Conservation (phyloP, 768 basidiomycete species). For the Amanita rimosa region DNA sequence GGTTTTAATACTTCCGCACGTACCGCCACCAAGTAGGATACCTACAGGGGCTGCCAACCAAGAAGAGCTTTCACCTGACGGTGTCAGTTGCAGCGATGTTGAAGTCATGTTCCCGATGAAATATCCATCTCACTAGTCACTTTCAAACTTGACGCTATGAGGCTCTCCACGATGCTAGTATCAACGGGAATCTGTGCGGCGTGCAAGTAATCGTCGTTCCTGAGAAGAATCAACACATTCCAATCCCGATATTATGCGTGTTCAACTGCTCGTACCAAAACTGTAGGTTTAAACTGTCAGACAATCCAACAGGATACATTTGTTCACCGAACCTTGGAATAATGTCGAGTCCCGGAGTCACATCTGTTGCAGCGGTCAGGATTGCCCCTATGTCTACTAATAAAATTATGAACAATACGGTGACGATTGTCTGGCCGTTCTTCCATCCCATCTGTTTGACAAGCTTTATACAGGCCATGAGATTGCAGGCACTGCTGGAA, state of each 20-base stretch:
- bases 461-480: constrained; percentile 83
- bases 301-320: background rate
- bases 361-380: constrained; percentile 35
- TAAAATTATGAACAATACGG: constrained; percentile 52
- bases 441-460: constrained; percentile 60
- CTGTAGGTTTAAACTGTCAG: constrained; percentile 13
- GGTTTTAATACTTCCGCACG: no score
- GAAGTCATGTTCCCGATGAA: background rate
- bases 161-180: constrained; percentile 27
- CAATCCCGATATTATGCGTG: background rate
- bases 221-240: constrained; percentile 8
- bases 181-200: constrained; percentile 34
- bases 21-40: no score
- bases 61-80: no score
- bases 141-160: constrained; percentile 20
- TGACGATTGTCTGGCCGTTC: constrained; percentile 66
- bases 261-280: constrained; percentile 35
- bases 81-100: no score
- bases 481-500: constrained; percentile 92
- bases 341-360: constrained; percentile 86
- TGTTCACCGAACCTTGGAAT: constrained; percentile 60
- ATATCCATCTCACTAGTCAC: background rate
- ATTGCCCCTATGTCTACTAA: background rate
- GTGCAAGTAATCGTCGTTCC: constrained; percentile 45
- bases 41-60: no score